Base-by-base conservation (phyloP, 2,329 filamentous ascomycete genomes). In the Dendrostoma leiphaemia region DNA sequence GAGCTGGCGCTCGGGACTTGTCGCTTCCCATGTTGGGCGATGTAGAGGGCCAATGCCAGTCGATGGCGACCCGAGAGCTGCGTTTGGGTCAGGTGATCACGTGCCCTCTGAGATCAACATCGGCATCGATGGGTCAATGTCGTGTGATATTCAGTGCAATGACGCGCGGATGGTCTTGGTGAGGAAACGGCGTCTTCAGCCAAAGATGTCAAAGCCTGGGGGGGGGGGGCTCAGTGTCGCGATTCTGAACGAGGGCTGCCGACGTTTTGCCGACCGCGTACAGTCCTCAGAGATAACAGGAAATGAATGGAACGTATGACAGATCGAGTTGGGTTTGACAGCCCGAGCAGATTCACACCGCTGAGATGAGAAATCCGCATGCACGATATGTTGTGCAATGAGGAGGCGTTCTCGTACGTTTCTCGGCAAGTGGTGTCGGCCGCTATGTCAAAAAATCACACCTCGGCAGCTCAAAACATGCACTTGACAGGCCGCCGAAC, bases 11-110 rank as follows among this genome's bases (percentile, higher is more conserved):
- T 24, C 43, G 48, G n/a, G 29, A 26, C 38, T 49, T 41, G 15
- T 6, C 41, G 21, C 56, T 52, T 63, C 32, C 45, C 53, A 56
- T 56, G n/a, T 46, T 26, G 45, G 29, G 26, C 15, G 21, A 45
- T 21, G 37, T 29, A 23, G 15, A 15, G 10, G 17, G 10, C 24
- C 4, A 19, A 26, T 10, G 43, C 15, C 13, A 17, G 15, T 8
- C 21, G 21, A 15, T 6, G 21, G 37, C 5, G 21, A 23, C 26
- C 15, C 13, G 4, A 13, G 13, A 17, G 15, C n/a, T n/a, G n/a
- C n/a, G n/a, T n/a, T n/a, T n/a, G n/a, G n/a, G n/a, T n/a, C n/a
- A n/a, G n/a, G n/a, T n/a, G n/a, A n/a, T n/a, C n/a, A n/a, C n/a
- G n/a, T n/a, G n/a, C n/a, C n/a, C n/a, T n/a, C n/a, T 32, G 29